Base-by-base conservation (phyloP, 768 basidiomycete species). In the Xerocomellus intermedius region DNA sequence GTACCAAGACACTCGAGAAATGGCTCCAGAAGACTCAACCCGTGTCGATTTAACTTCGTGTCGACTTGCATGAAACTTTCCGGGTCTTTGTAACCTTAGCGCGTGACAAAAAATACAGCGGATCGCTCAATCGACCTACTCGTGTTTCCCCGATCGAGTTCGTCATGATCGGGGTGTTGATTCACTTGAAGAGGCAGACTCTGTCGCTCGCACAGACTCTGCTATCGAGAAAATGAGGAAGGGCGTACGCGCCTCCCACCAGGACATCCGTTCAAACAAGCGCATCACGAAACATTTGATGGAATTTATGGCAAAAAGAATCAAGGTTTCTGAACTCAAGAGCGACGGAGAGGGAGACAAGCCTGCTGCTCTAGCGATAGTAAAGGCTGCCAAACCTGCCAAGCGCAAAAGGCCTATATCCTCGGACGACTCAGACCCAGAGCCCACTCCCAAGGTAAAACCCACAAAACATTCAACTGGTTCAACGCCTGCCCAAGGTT, bases 141-240 rank as follows among this genome's bases (percentile, higher is more conserved):
- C 72, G 73, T 24, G 69, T 79, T 5, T 70, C 77, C 9, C 75
- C 78, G 1, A 71, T 75, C 38, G 78, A 78, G 54, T 78, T 80
- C 58, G 73, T 81, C 52, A 75, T 77, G 72, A 67, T 74, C 0
- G 73, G 68, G 19, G 70, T 75, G 52, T 62, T 81, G 57, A 74
- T 83, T 19, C 66, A 70, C 50, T 50, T 73, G 38, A 69, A 75
- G 57, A 66, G 71, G 36, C 38, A 62, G 38, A 60, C 48, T 4
- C 48, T 76, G 7, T 73, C 74, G 0, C 66, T 77, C 30, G 64
- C 65, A 2, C 78, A 82, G 51, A 69, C 9, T 71, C 73, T 16
- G 78, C 78, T 0, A 70, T 81, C 44, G 65, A 63, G 35, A 66
- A 69, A 55, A 70, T 79, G 69, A 71, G 78, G 51, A 64, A 59